Percentiles rank a stretch among this genome's conserved stretches.
phyloP scores from a whole-genome alignment of 331 rosid species.

The Pyrus hybrid region DNA sequence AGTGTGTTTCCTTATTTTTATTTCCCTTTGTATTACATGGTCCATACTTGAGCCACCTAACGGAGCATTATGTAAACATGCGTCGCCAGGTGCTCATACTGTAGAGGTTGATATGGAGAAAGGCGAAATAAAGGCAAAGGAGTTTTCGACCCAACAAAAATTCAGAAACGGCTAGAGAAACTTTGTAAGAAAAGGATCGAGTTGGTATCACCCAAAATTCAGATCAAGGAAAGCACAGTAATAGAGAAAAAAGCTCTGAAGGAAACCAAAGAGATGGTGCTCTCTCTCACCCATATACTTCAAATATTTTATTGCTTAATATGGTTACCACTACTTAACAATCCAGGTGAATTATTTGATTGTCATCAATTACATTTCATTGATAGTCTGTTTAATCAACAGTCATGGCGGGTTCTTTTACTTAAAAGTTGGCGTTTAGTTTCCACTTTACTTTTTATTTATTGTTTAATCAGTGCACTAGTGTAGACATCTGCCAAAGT shows the following conservation, averaged over 20 bases:
- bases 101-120: constrained; percentile 60
- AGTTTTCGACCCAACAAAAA: constrained; percentile 45
- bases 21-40: background rate
- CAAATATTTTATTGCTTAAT: background rate
- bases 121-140: constrained; percentile 69
- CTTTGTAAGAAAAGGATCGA: constrained; percentile 53
- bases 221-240: constrained; percentile 24
- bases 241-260: constrained; percentile 21
- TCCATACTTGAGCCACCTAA: background rate
- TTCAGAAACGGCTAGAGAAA: constrained; percentile 47
- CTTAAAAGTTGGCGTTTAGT: background rate
- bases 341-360: background rate
- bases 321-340: background rate
- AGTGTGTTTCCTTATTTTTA: background rate
- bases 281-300: background rate
- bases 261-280: constrained; percentile 38
- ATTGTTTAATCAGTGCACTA: background rate
- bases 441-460: background rate
- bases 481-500: background rate
- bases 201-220: constrained; percentile 66
- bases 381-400: background rate
- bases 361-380: background rate
- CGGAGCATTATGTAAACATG: background rate
- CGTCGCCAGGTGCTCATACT: constrained; percentile 42
- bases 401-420: background rate